Evolutionary conservation across 2,329 filamentous ascomycete genomes (phyloP), one percentile per base, ranked within the genome.

Genomic region (Aspergillus ochraceus): DNA sequence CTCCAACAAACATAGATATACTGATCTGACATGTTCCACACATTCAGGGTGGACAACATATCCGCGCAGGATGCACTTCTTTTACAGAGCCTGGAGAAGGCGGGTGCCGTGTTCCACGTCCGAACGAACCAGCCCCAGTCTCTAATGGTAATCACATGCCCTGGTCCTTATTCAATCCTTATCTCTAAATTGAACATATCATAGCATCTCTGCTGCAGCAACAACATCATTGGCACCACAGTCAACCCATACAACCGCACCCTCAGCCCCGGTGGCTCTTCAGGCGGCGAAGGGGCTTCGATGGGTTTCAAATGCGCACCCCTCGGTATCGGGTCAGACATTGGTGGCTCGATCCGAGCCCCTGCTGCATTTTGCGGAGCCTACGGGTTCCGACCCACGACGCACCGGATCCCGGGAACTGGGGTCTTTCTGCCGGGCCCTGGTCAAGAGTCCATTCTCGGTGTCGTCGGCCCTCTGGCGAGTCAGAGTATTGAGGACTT

Each of bases 251-350:
- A 72, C 52, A 79, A 79, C 62, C 72, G 71, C 8, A 71, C 68
- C 2, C 69, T 81, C 1, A 75, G 73, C 0, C 71, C 74, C 0
- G 79, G 79, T 1, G 79, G 79, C 1, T 79, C 77, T 0, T 79
- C 76, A 2, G 79, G 79, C 4, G 79, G 78, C 9, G 79, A 81
- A 54, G 77, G 77, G 1, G 77, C 76, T 6, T 74, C 78, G 2
- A 68, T 77, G 46, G 76, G 75, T 1, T 76, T 81, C 30, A 70
- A 73, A 47, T 78, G 78, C 32, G 76, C 77, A 4, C 70, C 73
- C 1, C 60, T 81, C 30, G 79, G 79, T 4, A 67, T 82, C 20
- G 80, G 80, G 2, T 79, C 77, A 6, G 80, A 83, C 58, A 80
- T 82, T 17, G 80, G 79, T 0, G 80, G 80, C 3, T 80, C 77